Evolutionary conservation across 2,329 filamentous ascomycete species (phyloP), one percentile per base, ranked within the genome.

Genomic region (Trichophyton schoenleinii): DNA sequence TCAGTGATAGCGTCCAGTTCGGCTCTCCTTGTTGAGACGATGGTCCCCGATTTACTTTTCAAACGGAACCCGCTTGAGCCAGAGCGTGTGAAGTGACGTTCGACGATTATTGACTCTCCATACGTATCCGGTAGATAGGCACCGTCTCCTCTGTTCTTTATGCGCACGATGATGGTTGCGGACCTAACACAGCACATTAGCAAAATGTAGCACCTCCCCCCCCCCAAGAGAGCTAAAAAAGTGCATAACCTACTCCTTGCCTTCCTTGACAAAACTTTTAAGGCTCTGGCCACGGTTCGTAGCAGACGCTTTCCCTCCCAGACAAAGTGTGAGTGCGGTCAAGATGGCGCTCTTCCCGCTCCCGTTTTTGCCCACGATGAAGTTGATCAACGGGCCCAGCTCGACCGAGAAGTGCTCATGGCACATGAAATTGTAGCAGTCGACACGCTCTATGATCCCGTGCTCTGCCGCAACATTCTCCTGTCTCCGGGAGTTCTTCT

Each of bases 341-440:
- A 99, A 77, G 13, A 97, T 87, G 2, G 94, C 94, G 72, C 94
- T 99, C 77, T 99, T 99, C 41, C 94, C 94, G 71, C 92, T 97
- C 36, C 94, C 94, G 71, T 99, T 99, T 73, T 96, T 91, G 15
- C 94, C 94, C 61, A 96, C 91, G 64, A 99, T 91, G 74, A 99
- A 99, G 74, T 99, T 99, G 73, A 99, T 95, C 42, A 96, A 78
- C 0, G 94, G 94, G 0, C 94, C 94, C n/a, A 99, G 80, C 61
- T 87, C 83, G 63, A 95, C 88, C 49, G 87, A 84, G 18, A 97
- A 81, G 61, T 87, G 85, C 52, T 85, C 80, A 72, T 99, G 94
- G 69, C 92, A 97, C 94, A 97, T 97, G 74, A 97, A 97, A 72
- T 96, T 96, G 67, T 85, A 83, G 72, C 91, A 95, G 42, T 85